These are phyloP conservation scores for Diaporthe sp. DNA, from an alignment of 2,329 filamentous ascomycete genomes.

Conservation along the genomic window DNA sequence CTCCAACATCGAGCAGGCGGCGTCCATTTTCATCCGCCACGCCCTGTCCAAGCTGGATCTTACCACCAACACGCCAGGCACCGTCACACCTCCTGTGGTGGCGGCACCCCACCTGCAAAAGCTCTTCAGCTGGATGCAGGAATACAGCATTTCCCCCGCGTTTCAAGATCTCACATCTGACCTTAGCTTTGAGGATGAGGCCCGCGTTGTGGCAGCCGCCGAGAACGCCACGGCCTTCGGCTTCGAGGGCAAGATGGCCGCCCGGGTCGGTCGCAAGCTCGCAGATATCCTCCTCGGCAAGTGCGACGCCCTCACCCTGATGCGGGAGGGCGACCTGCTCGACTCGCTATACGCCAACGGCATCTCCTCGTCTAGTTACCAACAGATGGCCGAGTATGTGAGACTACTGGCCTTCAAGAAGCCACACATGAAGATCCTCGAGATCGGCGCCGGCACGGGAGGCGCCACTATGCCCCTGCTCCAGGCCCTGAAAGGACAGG, in stretches of 20 bases:
- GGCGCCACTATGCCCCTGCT: conserved; percentile 13
- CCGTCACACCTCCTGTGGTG: not conserved
- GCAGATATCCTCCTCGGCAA: conserved; percentile 34
- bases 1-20: conserved; percentile 28
- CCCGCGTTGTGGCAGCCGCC: conserved; percentile 26
- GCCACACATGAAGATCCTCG: conserved; percentile 29
- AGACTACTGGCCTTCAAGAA: conserved; percentile 10
- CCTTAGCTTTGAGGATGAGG: conserved; percentile 31
- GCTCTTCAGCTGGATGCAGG: conserved; percentile 40
- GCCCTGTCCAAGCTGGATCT: conserved; percentile 8
- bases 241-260: conserved; percentile 34
- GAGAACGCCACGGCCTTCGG: not conserved
- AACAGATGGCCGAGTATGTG: conserved; percentile 24
- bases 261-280: conserved; percentile 32
- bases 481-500: not conserved
- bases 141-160: conserved; percentile 20
- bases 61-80: not conserved
- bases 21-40: conserved; percentile 39
- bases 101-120: conserved; percentile 33
- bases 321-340: conserved; percentile 8
- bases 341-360: conserved; percentile 28
- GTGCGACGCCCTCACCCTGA: conserved; percentile 36
- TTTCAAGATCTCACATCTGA: not conserved
- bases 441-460: conserved; percentile 17
- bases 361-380: not conserved